Conservation (phyloP, 169 alveolate genomes). For the Eimeria sp. region DNA sequence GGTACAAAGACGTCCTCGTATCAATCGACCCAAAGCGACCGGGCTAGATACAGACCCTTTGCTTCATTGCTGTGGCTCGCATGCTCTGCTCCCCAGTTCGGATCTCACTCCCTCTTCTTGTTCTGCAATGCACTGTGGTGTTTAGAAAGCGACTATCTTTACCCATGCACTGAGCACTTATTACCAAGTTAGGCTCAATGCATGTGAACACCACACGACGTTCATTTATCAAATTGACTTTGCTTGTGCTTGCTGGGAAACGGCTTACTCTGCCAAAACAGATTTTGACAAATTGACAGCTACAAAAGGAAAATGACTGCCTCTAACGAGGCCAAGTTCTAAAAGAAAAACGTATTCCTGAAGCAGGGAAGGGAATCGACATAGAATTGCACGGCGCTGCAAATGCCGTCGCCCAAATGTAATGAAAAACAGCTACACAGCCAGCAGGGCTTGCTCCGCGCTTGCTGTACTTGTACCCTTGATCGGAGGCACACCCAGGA, state of each 20-base stretch:
- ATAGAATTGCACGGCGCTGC: not conserved
- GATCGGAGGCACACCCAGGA: not conserved
- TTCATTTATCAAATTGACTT: not conserved
- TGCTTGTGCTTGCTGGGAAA: not conserved
- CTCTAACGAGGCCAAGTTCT: not conserved
- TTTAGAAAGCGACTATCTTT: not conserved
- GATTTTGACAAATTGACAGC: not conserved
- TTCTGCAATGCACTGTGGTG: not conserved
- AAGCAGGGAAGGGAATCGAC: not conserved
- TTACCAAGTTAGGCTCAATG: not conserved
- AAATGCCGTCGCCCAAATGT: not conserved
- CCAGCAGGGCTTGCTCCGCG: too few species aligned
- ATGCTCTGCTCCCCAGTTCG: not conserved
- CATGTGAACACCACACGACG: not conserved
- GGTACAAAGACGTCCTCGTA: not conserved
- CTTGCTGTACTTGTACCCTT: not conserved
- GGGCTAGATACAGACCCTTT: too few species aligned
- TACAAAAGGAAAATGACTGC: not conserved
- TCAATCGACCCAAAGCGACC: not conserved
- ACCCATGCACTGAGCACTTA: not conserved
- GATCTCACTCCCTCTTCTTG: not conserved
- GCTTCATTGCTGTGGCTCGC: not conserved
- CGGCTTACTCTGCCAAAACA: not conserved
- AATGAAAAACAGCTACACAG: not conserved
- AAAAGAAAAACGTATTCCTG: not conserved